Evolutionary conservation across 805 yeast genomes (phyloP).

Genomic region (Hanseniaspora taiwanica): DNA sequence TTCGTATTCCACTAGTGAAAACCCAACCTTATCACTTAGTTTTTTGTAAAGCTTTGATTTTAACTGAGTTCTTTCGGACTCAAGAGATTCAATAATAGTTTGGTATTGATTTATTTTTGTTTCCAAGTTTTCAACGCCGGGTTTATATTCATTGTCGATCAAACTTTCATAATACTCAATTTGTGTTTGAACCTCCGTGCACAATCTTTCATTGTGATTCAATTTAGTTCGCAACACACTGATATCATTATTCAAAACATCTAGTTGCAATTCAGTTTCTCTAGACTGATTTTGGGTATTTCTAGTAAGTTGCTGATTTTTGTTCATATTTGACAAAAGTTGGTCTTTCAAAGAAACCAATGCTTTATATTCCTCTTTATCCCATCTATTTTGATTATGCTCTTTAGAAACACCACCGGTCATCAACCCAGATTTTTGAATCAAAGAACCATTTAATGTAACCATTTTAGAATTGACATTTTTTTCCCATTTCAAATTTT

Average conservation of each 20-base stretch:
- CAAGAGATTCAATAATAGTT: too few relatives aligned
- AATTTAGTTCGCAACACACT: constrained; percentile 33
- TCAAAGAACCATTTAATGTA: constrained; percentile 70
- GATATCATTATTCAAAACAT: constrained; percentile 33
- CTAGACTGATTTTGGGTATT: constrained; percentile 47
- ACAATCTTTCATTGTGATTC: constrained; percentile 30
- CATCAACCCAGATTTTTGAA: constrained; percentile 80
- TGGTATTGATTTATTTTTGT: too few relatives aligned
- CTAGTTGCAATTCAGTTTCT: constrained; percentile 41
- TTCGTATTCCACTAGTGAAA: constrained; percentile 59
- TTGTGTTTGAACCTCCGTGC: constrained; percentile 36
- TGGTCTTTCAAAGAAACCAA: constrained; percentile 39
- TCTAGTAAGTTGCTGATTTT: constrained; percentile 27
- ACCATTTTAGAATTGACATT: constrained; percentile 53
- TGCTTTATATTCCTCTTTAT: constrained; percentile 48
- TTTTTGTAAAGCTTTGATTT: constrained; percentile 34
- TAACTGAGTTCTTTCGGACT: too few relatives aligned
- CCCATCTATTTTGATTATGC: constrained; percentile 43
- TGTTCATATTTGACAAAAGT: constrained; percentile 32
- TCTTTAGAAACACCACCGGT: constrained; percentile 69
- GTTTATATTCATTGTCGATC: constrained; percentile 18
- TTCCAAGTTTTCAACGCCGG: too few relatives aligned
- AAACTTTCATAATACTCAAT: constrained; percentile 33
- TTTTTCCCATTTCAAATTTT: constrained; percentile 54
- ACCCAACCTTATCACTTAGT: constrained; percentile 44